Evolutionary conservation across 257 asterid species (phyloP), one percentile per base, ranked within the genome.

Genomic region (Capsicum baccatum): DNA sequence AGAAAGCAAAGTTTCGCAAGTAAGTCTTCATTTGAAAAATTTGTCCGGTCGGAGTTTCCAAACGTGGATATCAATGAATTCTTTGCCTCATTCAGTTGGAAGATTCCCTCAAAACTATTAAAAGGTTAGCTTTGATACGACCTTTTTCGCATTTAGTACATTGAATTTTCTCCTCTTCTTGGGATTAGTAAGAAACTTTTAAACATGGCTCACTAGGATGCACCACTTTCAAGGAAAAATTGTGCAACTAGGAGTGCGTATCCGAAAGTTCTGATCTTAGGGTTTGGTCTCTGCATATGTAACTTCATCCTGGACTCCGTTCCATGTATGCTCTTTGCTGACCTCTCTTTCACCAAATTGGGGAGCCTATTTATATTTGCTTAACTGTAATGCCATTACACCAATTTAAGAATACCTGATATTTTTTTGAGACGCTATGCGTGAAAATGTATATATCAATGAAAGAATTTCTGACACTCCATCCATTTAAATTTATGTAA

Each of bases 31-130:
- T 87, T 92, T 26, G 89, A 89, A 86, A 92, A 88, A 58, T 93
- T 84, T 79, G 35, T 96, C 82, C 89, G 84, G 82, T 85, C 82
- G 13, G 89, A 85, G 55, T 96, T 90, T 87, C 96, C 98, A 15
- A 71, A 81, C 42, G 87, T 87, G 33, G 93, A 94, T 88, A 76
- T 90, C 62, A 86, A 82, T 79, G 90, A 92, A 4, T 92, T 94
- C 84, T 90, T 93, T 64, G 92, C 94, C 81, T 92, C 97, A 63
- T 96, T 96, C 89, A 91, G 94, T 85, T 96, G 99, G 99, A 93
- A 78, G 89, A 89, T 96, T 84, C 98, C 98, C 83, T 89, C 93
- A 33, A 86, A 83, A 59, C 68, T 50, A 5, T 87, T 50, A 81
- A 86, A 79, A 90, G 97, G 98, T 93, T 81, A 66, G 88, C 56